Percentiles rank a stretch among this genome's conserved stretches.
Conservation (phyloP, 1,139 yeast species). For the Pichia norvegensis region DNA sequence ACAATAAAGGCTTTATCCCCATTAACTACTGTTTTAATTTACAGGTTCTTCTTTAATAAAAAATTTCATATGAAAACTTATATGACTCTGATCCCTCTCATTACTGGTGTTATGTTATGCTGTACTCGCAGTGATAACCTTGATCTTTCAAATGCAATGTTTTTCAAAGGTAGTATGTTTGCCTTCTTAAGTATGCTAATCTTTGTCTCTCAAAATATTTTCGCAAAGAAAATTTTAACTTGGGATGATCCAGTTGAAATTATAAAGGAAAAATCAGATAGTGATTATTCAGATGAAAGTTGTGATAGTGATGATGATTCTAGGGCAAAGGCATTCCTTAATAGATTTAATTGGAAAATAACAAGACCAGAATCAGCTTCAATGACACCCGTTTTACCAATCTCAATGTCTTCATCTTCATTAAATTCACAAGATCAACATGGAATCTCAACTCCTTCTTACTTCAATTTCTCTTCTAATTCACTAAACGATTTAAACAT, state of each 20-base stretch:
- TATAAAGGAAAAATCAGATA: background rate
- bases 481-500: background rate
- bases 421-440: background rate
- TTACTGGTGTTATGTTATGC: constrained; percentile 77
- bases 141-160: constrained; percentile 28
- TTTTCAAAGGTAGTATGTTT: constrained; percentile 57
- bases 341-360: constrained; percentile 23
- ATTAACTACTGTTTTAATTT: constrained; percentile 74
- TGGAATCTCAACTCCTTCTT: background rate
- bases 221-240: constrained; percentile 77
- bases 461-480: constrained; percentile 3
- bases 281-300: background rate
- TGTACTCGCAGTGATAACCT: constrained; percentile 44
- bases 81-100: constrained; percentile 65
- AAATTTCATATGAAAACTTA: constrained; percentile 62
- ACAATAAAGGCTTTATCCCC: constrained; percentile 90
- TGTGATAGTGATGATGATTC: constrained; percentile 13
- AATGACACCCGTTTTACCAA: constrained; percentile 28
- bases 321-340: constrained; percentile 23
- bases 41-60: constrained; percentile 51
- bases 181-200: constrained; percentile 79
- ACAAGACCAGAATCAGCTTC: constrained; percentile 28
- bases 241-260: constrained; percentile 11
- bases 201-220: constrained; percentile 86
- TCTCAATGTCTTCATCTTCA: constrained; percentile 16